Percentiles rank a stretch among this genome's conserved stretches.
phyloP scores from a whole-genome alignment of 306 rosid species.

The Citrullus colocynthis region DNA sequence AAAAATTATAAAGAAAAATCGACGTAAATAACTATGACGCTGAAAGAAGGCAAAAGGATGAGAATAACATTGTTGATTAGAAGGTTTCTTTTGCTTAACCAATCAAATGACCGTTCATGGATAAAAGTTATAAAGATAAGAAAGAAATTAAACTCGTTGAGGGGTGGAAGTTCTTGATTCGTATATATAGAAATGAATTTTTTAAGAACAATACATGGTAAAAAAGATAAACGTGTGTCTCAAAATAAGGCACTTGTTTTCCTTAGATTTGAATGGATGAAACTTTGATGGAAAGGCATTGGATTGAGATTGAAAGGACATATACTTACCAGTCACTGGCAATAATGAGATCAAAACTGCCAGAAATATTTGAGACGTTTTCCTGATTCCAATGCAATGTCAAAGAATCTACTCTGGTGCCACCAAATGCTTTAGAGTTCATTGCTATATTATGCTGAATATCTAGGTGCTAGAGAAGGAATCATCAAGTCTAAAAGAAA shows the following conservation, averaged over 20 bases:
- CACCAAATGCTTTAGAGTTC: conserved; percentile 64
- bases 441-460: conserved; percentile 63
- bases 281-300: background rate
- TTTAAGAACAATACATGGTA: background rate
- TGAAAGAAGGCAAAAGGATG: background rate
- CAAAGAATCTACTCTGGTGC: conserved; percentile 58
- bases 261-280: background rate
- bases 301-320: conserved; percentile 5
- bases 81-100: background rate
- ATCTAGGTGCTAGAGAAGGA: conserved; percentile 44
- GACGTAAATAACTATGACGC: background rate
- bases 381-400: conserved; percentile 78
- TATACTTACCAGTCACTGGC: conserved; percentile 76
- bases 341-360: conserved; percentile 55
- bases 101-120: background rate
- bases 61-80: background rate
- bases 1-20: conserved; percentile 12
- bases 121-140: background rate
- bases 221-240: background rate
- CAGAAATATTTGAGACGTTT: conserved; percentile 27
- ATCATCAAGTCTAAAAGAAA: background rate
- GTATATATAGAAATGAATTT: background rate
- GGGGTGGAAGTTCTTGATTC: background rate
- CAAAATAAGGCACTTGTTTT: background rate
- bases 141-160: background rate